phyloP scores from a whole-genome alignment of 2,329 filamentous ascomycete species.

The Didymella pinodella region DNA sequence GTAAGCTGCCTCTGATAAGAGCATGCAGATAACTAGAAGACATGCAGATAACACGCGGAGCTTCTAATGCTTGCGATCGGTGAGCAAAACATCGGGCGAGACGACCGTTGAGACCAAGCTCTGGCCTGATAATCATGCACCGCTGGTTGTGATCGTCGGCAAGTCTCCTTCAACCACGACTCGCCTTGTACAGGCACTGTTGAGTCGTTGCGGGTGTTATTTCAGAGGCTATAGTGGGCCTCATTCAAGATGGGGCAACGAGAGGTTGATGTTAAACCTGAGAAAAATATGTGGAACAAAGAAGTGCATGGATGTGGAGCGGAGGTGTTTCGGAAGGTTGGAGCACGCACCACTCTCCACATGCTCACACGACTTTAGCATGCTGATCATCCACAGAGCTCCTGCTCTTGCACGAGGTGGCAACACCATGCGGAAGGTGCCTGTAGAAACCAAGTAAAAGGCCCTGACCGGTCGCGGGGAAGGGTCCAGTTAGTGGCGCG shows the following conservation, averaged over 20 bases:
- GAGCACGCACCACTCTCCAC: background rate
- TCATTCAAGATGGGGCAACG: background rate
- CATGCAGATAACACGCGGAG: background rate
- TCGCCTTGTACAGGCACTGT: background rate
- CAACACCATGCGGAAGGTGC: background rate
- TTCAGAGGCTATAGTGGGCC: background rate
- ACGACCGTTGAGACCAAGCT: background rate
- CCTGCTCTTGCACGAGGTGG: background rate
- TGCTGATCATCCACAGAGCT: background rate
- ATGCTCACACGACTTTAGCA: background rate
- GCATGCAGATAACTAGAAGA: background rate
- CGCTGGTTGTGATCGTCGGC: background rate
- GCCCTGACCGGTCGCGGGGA: background rate
- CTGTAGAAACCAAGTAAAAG: background rate
- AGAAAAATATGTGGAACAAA: background rate
- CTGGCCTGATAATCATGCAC: slow-evolving; percentile 5
- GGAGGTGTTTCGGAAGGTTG: background rate
- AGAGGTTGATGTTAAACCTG: background rate
- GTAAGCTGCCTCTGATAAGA: background rate
- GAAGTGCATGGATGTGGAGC: background rate
- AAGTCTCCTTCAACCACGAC: background rate
- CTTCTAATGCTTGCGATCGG: slow-evolving; percentile 8
- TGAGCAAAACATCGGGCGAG: slow-evolving; percentile 4
- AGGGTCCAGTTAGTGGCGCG: background rate
- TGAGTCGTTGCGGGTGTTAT: background rate